These are phyloP conservation scores for Artemisia tridentata DNA, from an alignment of 129 eudicot species.

Conservation along the genomic window DNA sequence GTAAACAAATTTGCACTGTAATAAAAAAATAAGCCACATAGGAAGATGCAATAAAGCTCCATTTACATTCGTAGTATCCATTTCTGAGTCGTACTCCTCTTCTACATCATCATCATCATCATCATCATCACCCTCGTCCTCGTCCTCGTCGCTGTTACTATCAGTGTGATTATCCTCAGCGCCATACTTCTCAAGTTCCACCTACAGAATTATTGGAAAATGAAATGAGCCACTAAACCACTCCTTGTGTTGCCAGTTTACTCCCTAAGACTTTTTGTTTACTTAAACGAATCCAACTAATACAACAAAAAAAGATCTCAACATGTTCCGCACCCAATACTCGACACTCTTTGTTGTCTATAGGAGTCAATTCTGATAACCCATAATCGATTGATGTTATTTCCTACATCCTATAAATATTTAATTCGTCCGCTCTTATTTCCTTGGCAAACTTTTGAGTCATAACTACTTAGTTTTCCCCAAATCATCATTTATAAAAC, in stretches of 20 bases:
- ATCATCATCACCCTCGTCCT: not conserved
- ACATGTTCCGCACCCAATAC: too few species aligned
- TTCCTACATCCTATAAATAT: not conserved
- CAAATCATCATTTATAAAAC: not conserved
- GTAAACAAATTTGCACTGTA: slow-evolving; percentile 1
- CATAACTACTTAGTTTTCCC: slow-evolving; percentile 8
- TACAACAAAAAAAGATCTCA: too few species aligned
- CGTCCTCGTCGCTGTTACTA: too few species aligned
- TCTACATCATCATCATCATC: not conserved
- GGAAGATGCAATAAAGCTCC: slow-evolving; percentile 13
- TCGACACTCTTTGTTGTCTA: too few species aligned
- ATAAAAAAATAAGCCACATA: slow-evolving; percentile 10
- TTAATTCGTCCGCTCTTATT: not conserved
- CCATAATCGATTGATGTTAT: too few species aligned
- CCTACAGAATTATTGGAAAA: slow-evolving; percentile 6
- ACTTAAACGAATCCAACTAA: not conserved
- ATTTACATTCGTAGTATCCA: slow-evolving; percentile 30
- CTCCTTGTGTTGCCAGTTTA: not conserved
- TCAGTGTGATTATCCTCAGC: slow-evolving; percentile 9
- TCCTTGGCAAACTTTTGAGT: not conserved
- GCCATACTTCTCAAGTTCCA: slow-evolving; percentile 12
- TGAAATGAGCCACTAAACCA: not conserved
- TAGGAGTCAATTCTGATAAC: too few species aligned
- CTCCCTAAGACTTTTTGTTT: not conserved
- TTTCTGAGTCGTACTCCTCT: slow-evolving; percentile 29